Base-by-base conservation (phyloP, 1,284 basidiomycete species). In the Golubevia sp. region DNA sequence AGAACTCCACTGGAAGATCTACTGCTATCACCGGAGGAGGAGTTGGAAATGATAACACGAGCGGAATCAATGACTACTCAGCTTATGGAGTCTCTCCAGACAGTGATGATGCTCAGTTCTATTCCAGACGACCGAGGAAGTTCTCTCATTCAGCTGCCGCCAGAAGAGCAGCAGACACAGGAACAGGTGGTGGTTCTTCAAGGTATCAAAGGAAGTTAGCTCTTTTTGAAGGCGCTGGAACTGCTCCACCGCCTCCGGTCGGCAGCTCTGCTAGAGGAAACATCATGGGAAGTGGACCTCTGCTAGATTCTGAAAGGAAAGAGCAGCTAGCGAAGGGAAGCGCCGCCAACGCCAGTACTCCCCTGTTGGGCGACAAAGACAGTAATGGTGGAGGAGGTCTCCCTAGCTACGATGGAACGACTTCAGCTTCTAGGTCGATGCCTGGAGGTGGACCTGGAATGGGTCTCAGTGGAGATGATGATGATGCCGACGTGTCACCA, bases 151-250 rank as follows among this genome's bases (percentile, higher is more conserved):
- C 70, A 23, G 69, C 66, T 18, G 68, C 64, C 4, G 60, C 66
- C 11, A 72, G 70, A 15, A 58, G 24, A 7, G 49, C 58, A 5
- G 30, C 30, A 5, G 30, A 34, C 11, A 5, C 30, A 34, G 30
- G 30, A 34, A 11, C 30, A 5, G 5, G 5, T 5, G 30, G 30
- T 5, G 30, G 30, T 34, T 34, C 30, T 34, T 34, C 30, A 26
- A 71, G 77, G 55, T 85, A 84, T 64, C 91, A 91, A 59, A 91
- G 90, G 27, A 98, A 97, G 85, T 88, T 98, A 76, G 95, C 94
- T 0, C 85, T 97, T 1, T 98, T 99, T 78, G 96, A 98, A 82
- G 89, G 89, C 27, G 85, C 85, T 51, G 86, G 85, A 13, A 71
- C 73, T 34, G 64, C 73, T 3, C 75, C 75, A 2, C 75, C 75